These are phyloP conservation scores for Citeromyces hawaiiensis DNA, from an alignment of 1,139 yeast species.

Conservation along the genomic window DNA sequence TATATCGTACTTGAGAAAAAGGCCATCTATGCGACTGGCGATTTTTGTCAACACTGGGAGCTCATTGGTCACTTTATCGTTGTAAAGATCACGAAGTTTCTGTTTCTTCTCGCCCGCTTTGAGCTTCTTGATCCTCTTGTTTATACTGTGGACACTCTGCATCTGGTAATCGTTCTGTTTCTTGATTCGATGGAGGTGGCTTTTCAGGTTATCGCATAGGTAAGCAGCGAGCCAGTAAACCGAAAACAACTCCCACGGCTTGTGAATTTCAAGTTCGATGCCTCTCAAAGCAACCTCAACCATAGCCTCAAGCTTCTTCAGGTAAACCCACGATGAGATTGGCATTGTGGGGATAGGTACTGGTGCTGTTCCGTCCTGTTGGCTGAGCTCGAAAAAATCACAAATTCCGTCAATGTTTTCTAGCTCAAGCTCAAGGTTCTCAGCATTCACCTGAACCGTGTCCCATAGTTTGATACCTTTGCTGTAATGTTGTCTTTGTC, in stretches of 20 bases:
- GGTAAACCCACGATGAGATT: constrained; percentile 56
- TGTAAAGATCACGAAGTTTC: constrained; percentile 17
- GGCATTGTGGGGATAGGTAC: constrained; percentile 28
- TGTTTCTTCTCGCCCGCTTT: constrained; percentile 29
- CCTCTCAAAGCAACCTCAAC: constrained; percentile 61
- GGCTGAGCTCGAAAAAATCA: constrained; percentile 15
- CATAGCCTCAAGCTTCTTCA: constrained; percentile 57
- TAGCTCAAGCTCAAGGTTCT: constrained; percentile 33
- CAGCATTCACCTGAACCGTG: constrained; percentile 59
- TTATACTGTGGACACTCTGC: constrained; percentile 24
- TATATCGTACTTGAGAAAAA: constrained; percentile 6
- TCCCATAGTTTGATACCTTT: constrained; percentile 57
- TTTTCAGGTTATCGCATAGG: constrained; percentile 32
- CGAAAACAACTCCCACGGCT: constrained; percentile 53
- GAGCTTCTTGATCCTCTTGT: constrained; percentile 34
- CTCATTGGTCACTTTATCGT: constrained; percentile 10
- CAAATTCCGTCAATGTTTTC: constrained; percentile 20
- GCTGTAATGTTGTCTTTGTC: constrained; percentile 66
- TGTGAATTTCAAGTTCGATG: constrained; percentile 63
- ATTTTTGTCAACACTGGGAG: constrained; percentile 17
- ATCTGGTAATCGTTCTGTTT: constrained; percentile 20
- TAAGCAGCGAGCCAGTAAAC: constrained; percentile 59
- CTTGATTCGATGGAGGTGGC: constrained; percentile 37
- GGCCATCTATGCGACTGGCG: constrained; percentile 5
- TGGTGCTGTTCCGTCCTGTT: constrained; percentile 9